A percentile compares a stretch with the other conserved stretches of the same genome.
Conservation (phyloP, 345 rosid species). For the Eucalyptus regnans region DNA sequence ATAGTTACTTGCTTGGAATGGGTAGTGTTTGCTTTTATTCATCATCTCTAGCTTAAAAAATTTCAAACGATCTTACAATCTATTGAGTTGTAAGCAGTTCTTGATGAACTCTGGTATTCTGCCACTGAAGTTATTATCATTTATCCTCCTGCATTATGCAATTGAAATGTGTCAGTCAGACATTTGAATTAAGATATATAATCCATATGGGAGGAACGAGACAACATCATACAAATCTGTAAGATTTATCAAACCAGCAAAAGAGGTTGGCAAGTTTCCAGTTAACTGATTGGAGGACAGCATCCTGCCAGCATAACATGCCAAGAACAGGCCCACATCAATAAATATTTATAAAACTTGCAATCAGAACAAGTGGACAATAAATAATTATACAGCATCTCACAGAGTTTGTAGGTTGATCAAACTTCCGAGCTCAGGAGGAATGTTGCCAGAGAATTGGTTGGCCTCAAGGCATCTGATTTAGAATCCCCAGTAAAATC, state of each 20-base stretch:
- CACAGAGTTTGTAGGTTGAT: constrained; percentile 28
- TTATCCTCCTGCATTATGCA: constrained; percentile 48
- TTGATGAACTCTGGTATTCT: constrained; percentile 48
- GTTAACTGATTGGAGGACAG: constrained; percentile 42
- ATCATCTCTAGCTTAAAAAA: background rate
- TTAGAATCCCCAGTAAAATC: background rate
- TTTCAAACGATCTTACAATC: constrained; percentile 38
- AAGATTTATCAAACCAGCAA: constrained; percentile 29
- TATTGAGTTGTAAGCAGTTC: constrained; percentile 41
- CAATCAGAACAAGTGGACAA: background rate
- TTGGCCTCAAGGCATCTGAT: constrained; percentile 30
- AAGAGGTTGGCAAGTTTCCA: constrained; percentile 35
- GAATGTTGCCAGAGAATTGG: constrained; percentile 34
- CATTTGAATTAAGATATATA: background rate
- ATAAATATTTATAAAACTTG: background rate
- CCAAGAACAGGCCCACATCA: background rate
- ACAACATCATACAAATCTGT: constrained; percentile 26
- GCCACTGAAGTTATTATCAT: constrained; percentile 69
- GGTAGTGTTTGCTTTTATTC: background rate
- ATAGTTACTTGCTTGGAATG: background rate
- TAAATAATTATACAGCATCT: constrained; percentile 2
- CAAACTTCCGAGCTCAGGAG: constrained; percentile 25
- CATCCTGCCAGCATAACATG: constrained; percentile 19
- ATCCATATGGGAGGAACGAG: background rate
- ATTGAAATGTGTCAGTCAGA: background rate